phyloP scores from a whole-genome alignment of 169 alveolate species.

The Eimeria maxima region DNA sequence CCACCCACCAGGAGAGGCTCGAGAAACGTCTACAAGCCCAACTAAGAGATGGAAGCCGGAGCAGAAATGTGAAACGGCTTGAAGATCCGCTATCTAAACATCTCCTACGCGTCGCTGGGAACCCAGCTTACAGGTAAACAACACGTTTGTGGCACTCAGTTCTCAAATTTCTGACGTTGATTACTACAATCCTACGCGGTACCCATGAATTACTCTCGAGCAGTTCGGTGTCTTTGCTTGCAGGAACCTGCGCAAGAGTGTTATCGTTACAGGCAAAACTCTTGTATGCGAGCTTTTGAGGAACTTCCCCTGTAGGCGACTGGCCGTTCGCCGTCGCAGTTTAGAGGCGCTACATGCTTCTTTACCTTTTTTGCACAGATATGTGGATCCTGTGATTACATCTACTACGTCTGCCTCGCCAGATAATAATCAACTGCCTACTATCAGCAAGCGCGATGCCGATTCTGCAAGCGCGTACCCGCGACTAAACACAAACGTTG shows the following conservation, averaged over 20 bases:
- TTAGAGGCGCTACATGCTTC: constrained; percentile 35
- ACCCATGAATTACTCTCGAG: not conserved
- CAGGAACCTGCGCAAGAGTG: constrained; percentile 79
- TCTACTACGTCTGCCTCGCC: not conserved
- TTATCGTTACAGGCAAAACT: constrained; percentile 71
- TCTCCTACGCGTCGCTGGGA: constrained; percentile 73
- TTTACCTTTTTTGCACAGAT: not conserved
- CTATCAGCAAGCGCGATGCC: not conserved
- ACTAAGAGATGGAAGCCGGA: constrained; percentile 59
- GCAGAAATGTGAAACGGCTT: constrained; percentile 62
- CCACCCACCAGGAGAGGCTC: constrained; percentile 6
- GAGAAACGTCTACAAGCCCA: constrained; percentile 72
- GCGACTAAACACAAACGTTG: constrained; percentile 1
- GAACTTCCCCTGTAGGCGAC: constrained; percentile 70
- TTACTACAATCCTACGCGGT: not conserved
- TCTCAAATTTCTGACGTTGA: not conserved
- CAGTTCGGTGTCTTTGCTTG: not conserved
- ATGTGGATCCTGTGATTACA: not conserved
- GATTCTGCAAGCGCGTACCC: not conserved
- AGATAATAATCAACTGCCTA: not conserved
- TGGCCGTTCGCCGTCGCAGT: constrained; percentile 47
- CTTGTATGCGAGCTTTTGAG: constrained; percentile 72
- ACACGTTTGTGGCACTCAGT: not conserved
- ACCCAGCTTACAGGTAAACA: constrained; percentile 76
- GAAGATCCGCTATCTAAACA: constrained; percentile 60